Evolutionary conservation across 1,284 basidiomycete genomes (phyloP).

Genomic region (Ustilago trichophora): DNA sequence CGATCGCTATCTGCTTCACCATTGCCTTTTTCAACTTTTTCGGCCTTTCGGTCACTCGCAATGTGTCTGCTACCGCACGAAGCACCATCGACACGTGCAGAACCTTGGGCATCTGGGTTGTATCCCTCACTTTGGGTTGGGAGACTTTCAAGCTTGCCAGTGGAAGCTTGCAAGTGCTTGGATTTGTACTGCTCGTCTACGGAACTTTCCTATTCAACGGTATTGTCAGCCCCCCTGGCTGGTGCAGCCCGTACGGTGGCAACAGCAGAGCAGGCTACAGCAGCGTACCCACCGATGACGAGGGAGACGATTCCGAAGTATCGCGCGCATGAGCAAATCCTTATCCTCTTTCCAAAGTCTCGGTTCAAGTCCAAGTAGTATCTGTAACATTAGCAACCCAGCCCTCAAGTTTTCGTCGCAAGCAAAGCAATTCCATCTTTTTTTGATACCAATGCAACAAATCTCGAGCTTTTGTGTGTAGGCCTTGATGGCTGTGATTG

Average conservation of each 20-base stretch:
- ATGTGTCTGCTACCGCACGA: constrained; percentile 66
- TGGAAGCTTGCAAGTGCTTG: constrained; percentile 84
- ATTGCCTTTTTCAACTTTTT: constrained; percentile 98
- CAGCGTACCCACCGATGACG: constrained; percentile 8
- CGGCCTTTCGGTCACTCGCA: constrained; percentile 84
- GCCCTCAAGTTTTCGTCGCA: too few species aligned
- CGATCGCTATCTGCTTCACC: constrained; percentile 71
- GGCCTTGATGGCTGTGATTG: too few species aligned
- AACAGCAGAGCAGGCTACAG: constrained; percentile 7
- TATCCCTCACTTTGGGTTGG: constrained; percentile 75
- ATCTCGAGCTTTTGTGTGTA: too few species aligned
- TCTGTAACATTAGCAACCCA: too few species aligned
- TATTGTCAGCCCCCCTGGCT: constrained; percentile 52
- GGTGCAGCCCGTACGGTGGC: constrained; percentile 24
- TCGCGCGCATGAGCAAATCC: too few species aligned
- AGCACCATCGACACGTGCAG: constrained; percentile 91
- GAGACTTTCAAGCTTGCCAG: constrained; percentile 84
- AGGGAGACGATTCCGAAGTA: constrained; percentile 5
- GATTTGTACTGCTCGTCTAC: constrained; percentile 89
- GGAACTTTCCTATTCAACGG: constrained; percentile 68
- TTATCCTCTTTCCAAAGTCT: too few species aligned
- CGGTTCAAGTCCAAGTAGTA: too few species aligned
- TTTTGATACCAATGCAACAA: too few species aligned
- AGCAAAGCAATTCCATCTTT: too few species aligned
- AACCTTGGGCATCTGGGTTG: constrained; percentile 81